Evolutionary conservation across 2,329 filamentous ascomycete genomes (phyloP).

Genomic region (Pseudogymnoascus sp.): DNA sequence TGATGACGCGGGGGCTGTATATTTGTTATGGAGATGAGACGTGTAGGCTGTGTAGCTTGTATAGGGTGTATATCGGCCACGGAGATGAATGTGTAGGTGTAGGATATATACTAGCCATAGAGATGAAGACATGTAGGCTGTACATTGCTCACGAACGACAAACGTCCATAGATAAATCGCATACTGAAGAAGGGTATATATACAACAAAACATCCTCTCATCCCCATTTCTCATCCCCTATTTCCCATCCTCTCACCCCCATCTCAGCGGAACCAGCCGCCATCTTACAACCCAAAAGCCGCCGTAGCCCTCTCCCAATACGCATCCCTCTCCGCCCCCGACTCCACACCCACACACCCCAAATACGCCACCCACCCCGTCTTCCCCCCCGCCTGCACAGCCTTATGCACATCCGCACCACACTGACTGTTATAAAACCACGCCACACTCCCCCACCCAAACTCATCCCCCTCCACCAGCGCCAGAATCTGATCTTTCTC

Average conservation of each 20-base stretch:
- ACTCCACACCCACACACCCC: constrained; percentile 42
- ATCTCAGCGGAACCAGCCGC: neutral
- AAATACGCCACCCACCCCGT: constrained; percentile 46
- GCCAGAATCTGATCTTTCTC: constrained; percentile 37
- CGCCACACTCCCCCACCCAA: constrained; percentile 48
- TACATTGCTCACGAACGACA: neutral
- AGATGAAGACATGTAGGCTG: neutral
- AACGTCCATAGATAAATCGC: neutral
- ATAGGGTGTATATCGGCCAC: neutral
- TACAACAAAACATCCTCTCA: neutral
- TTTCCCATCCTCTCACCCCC: neutral
- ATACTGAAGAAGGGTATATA: neutral
- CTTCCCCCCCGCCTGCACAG: constrained; percentile 34
- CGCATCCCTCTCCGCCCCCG: constrained; percentile 35
- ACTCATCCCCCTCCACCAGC: constrained; percentile 40
- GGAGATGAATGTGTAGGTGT: neutral
- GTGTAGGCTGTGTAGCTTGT: neutral
- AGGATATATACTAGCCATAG: no score
- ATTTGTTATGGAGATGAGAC: neutral
- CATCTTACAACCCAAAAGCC: constrained; percentile 26
- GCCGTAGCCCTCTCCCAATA: constrained; percentile 42
- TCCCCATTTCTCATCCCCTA: neutral
- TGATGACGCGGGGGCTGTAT: neutral
- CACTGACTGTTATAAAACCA: constrained; percentile 55
- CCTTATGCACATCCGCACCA: constrained; percentile 31